Evolutionary conservation across 2,329 filamentous ascomycete genomes (phyloP).

Genomic region (Trichoderma koningii): DNA sequence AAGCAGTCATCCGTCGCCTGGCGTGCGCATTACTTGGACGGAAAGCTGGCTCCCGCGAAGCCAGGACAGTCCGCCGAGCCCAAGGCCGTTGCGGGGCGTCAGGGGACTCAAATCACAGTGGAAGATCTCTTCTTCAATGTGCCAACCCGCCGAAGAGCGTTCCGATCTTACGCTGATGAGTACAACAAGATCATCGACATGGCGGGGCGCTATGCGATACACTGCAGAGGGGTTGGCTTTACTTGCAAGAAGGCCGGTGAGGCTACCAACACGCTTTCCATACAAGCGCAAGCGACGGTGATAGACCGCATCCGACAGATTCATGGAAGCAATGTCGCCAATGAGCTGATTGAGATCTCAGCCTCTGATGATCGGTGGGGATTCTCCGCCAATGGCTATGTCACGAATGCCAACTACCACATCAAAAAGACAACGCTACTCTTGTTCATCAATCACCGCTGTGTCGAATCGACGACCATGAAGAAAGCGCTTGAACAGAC

Average conservation of each 20-base stretch:
- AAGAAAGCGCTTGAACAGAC: slow-evolving; percentile 90
- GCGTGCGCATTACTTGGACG: slow-evolving; percentile 84
- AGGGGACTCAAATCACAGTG: slow-evolving; percentile 92
- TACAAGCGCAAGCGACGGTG: slow-evolving; percentile 70
- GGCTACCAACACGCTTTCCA: slow-evolving; percentile 76
- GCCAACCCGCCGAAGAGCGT: slow-evolving; percentile 82
- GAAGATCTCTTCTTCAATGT: slow-evolving; percentile 98
- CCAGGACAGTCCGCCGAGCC: slow-evolving; percentile 85
- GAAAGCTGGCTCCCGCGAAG: slow-evolving; percentile 78
- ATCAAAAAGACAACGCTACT: slow-evolving; percentile 86
- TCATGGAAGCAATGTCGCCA: slow-evolving; percentile 79
- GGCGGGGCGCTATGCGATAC: slow-evolving; percentile 88
- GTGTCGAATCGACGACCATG: slow-evolving; percentile 85
- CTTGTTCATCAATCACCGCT: slow-evolving; percentile 94
- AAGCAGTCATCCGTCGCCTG: slow-evolving; percentile 85
- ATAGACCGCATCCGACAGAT: slow-evolving; percentile 88
- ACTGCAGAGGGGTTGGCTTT: slow-evolving; percentile 88
- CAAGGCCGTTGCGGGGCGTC: slow-evolving; percentile 81
- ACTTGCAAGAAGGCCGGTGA: slow-evolving; percentile 97
- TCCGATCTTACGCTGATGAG: slow-evolving; percentile 88
- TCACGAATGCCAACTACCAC: slow-evolving; percentile 92
- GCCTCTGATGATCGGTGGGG: slow-evolving; percentile 75
- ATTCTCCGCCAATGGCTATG: slow-evolving; percentile 77
- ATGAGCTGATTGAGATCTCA: slow-evolving; percentile 79
- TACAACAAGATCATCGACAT: slow-evolving; percentile 98